phyloP scores from a whole-genome alignment of 495 filamentous ascomycete genomes.

The Penicillium turbatum region DNA sequence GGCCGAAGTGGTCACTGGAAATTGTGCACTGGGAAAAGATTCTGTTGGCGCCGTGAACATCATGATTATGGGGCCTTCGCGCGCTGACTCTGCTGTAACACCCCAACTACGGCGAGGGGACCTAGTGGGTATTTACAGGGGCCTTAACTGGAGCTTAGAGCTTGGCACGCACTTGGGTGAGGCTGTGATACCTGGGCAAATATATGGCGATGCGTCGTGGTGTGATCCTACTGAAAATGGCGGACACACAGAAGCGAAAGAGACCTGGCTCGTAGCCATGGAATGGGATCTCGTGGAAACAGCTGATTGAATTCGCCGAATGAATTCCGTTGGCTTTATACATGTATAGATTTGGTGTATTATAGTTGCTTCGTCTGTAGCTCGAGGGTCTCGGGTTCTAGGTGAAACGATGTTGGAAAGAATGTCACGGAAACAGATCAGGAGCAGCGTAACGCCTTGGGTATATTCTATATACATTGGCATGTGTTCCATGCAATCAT shows the following conservation, averaged over 20 bases:
- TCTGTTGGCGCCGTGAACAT: constrained; percentile 16
- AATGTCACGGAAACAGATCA: neutral
- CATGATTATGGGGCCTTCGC: constrained; percentile 31
- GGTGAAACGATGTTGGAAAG: neutral
- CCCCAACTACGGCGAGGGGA: constrained; percentile 19
- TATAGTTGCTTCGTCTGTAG: too few species aligned
- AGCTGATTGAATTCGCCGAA: neutral
- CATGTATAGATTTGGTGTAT: too few species aligned
- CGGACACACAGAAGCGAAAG: neutral
- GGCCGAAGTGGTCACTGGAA: constrained; percentile 6
- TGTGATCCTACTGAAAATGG: neutral
- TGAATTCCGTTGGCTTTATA: too few species aligned
- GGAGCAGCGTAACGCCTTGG: constrained; percentile 7
- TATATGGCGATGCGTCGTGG: neutral
- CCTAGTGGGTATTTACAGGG: constrained; percentile 30
- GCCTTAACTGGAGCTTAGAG: constrained; percentile 36
- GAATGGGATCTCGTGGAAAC: constrained; percentile 39
- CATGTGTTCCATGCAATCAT: constrained; percentile 7
- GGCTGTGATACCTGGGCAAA: neutral
- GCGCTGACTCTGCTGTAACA: constrained; percentile 7
- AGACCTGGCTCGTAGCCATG: constrained; percentile 36
- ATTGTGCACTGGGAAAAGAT: neutral
- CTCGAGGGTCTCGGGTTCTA: too few species aligned
- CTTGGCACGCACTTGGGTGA: neutral
- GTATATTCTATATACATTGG: constrained; percentile 25